Base-by-base conservation (phyloP, 306 rosid species). In the Begonia fuchsioides region DNA sequence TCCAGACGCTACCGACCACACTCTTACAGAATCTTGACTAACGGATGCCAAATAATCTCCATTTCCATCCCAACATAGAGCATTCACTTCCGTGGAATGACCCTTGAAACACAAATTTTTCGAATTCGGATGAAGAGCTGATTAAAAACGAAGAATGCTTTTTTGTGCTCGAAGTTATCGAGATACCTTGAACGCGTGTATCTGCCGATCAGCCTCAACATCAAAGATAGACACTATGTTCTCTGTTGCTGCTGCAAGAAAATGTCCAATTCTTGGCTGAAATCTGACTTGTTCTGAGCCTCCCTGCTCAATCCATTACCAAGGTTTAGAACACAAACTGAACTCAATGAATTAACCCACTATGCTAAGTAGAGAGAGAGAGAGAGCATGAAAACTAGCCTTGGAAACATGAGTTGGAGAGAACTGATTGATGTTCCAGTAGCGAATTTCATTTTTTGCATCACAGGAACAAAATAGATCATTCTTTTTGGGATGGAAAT, bases 1-100 rank as follows among this genome's bases (percentile, higher is more conserved):
- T 59, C 94, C 83, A 1, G 93, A 65, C 49, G 79, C 44, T 52
- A 80, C 55, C 41, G 86, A 78, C 96, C 96, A 88, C 43, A 88
- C 88, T 66, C 61, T 78, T 57, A 88, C 88, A 47, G 83, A 74
- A 10, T 83, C 83, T 66, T 73, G 93, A 74, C 94, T 86, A 39
- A 74, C 83, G 43, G 94, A 79, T 54, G 86, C 93, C 75, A 86
- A 79, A 72, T 57, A 74, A 46, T 82, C 96, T 64, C 96, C 94
- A 55, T 59, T 76, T 39, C 72, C 61, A 69, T 82, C 90, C 96
- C 96, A 86, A 67, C 90, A 82, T 15, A 86, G 58, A 43, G 76
- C 72, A 44, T 68, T 75, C 50, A 86, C 86, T 1, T 66, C 78
- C 13, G 76, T 13, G 38, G 94, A 13, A 59, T 82, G 93, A 44